Evolutionary conservation across 2,329 filamentous ascomycete genomes (phyloP).

Genomic region (Knoxdaviesia capensis): DNA sequence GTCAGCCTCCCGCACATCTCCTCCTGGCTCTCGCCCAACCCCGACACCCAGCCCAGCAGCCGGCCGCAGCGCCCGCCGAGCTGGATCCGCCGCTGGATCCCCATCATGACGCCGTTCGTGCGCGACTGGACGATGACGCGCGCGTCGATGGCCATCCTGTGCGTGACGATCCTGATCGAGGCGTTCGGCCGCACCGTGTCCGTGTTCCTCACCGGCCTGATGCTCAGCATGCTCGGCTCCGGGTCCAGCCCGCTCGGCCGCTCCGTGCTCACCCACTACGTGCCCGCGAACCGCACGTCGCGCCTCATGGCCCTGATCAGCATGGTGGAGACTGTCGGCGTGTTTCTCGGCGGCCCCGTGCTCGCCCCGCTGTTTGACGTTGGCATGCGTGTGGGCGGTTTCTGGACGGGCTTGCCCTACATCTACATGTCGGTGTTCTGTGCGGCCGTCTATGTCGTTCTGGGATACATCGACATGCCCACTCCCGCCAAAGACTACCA

Average conservation of each 20-base stretch:
- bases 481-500: no score
- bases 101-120: constrained; percentile 10
- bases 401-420: constrained; percentile 19
- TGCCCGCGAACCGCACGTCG: constrained; percentile 16
- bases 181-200: constrained; percentile 13
- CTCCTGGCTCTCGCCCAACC: no score
- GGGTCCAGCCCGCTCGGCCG: constrained; percentile 17
- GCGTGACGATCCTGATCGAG: constrained; percentile 12
- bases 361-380: constrained; percentile 17
- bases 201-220: constrained; percentile 17
- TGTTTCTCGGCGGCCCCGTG: constrained; percentile 19
- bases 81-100: constrained; percentile 3
- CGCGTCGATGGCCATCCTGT: constrained; percentile 13
- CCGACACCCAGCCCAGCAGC: no score
- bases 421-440: constrained; percentile 16
- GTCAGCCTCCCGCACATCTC: constrained; percentile 15
- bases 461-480: no score
- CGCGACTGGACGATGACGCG: constrained; percentile 17
- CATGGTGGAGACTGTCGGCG: constrained; percentile 18
- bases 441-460: no score
- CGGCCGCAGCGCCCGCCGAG: no score
- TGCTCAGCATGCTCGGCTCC: constrained; percentile 17
- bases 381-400: constrained; percentile 15
- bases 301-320: constrained; percentile 19
- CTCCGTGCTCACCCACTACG: constrained; percentile 19